A percentile compares a stretch with the other conserved stretches of the same genome.
Conservation (phyloP, 305 asterid genomes). For the Ajuga reptans region DNA sequence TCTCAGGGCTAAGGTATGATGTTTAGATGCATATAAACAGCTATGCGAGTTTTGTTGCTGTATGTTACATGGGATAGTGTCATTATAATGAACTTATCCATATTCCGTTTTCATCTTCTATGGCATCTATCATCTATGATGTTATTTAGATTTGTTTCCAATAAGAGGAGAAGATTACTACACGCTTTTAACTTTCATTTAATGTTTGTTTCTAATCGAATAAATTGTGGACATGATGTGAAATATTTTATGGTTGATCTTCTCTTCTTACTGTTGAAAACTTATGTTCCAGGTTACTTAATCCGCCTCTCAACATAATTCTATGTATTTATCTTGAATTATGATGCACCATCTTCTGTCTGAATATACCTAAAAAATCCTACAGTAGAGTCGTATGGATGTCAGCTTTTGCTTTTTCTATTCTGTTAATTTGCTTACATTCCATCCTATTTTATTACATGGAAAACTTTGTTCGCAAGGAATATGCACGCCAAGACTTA, state of each 20-base stretch:
- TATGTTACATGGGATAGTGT: background rate
- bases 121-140: background rate
- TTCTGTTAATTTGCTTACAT: background rate
- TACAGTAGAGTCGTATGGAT: background rate
- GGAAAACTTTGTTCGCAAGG: conserved; percentile 3
- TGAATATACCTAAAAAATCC: too few species aligned
- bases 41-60: background rate
- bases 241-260: background rate
- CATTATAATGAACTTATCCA: background rate
- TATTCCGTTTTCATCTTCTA: background rate
- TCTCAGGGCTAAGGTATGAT: conserved; percentile 91
- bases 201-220: background rate
- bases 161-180: background rate
- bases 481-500: background rate
- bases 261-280: background rate
- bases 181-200: background rate
- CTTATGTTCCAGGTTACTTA: background rate
- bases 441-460: background rate
- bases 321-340: too few species aligned
- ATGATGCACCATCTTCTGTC: too few species aligned
- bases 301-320: background rate
- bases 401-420: background rate
- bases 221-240: background rate
- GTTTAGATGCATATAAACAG: background rate
- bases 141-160: background rate